phyloP scores from a whole-genome alignment of 331 rosid species.

The Ulmus americana region DNA sequence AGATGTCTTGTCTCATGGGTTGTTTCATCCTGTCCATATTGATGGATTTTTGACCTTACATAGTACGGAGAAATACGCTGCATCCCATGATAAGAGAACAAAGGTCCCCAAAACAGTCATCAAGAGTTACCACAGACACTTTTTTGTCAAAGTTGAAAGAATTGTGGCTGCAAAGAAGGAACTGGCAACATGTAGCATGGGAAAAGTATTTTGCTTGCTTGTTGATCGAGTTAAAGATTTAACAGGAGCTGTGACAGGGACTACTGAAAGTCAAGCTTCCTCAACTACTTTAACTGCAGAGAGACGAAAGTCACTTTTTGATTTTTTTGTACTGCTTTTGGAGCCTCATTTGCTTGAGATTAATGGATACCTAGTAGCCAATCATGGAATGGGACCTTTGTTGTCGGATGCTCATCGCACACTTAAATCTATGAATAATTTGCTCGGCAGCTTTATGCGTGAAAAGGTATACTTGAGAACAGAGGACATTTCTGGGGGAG shows the following conservation, averaged over 20 bases:
- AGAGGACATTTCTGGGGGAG: slow-evolving; percentile 63
- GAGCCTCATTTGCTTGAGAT: slow-evolving; percentile 66
- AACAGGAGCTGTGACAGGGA: slow-evolving; percentile 39
- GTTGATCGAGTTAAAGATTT: slow-evolving; percentile 46
- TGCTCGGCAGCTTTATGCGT: slow-evolving; percentile 64
- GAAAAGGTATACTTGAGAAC: slow-evolving; percentile 76
- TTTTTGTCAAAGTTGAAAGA: slow-evolving; percentile 54
- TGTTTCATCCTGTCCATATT: slow-evolving; percentile 66
- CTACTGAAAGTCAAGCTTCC: slow-evolving; percentile 22
- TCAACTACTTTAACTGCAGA: slow-evolving; percentile 40
- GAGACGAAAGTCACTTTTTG: slow-evolving; percentile 55
- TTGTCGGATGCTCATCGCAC: slow-evolving; percentile 41
- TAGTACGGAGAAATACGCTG: slow-evolving; percentile 43
- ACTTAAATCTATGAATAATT: slow-evolving; percentile 52
- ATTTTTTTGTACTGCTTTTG: slow-evolving; percentile 61
- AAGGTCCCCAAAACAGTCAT: slow-evolving; percentile 39
- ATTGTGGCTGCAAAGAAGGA: slow-evolving; percentile 46
- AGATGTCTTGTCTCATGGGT: slow-evolving; percentile 66
- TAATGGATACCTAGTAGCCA: slow-evolving; percentile 27
- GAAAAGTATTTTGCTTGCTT: slow-evolving; percentile 54
- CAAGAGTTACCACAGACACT: slow-evolving; percentile 77
- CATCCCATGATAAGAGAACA: slow-evolving; percentile 36
- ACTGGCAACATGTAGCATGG: slow-evolving; percentile 54
- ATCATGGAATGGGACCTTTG: slow-evolving; percentile 28
- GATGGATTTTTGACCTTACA: slow-evolving; percentile 68